Evolutionary conservation across 1,284 basidiomycete species (phyloP).

Genomic region (Irpex sp.): DNA sequence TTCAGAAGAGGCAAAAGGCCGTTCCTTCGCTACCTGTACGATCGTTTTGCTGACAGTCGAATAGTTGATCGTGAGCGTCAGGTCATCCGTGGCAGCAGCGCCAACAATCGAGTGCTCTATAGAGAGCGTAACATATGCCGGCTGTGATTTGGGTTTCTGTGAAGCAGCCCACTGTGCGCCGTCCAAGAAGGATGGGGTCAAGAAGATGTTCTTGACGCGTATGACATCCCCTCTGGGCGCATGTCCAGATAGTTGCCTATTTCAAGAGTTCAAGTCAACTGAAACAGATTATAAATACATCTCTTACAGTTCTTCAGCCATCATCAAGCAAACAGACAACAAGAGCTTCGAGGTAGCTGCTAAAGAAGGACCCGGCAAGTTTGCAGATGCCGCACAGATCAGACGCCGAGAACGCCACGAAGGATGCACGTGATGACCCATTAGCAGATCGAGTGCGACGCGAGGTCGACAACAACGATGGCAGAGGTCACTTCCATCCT

Average conservation of each 20-base stretch:
- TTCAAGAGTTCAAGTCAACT: neutral
- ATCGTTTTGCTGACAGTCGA: conserved; percentile 39
- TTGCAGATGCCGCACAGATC: neutral
- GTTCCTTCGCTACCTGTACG: conserved; percentile 23
- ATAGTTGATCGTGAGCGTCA: conserved; percentile 60
- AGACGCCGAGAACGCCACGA: neutral
- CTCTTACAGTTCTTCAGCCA: neutral
- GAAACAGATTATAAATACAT: neutral
- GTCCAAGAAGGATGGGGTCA: conserved; percentile 35
- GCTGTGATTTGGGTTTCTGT: conserved; percentile 42
- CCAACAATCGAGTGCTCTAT: conserved; percentile 53
- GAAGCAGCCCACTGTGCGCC: conserved; percentile 41
- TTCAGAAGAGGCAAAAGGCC: conserved; percentile 39
- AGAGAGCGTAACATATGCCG: conserved; percentile 52
- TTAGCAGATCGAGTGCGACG: neutral
- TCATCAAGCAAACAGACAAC: neutral
- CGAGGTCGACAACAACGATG: conserved; percentile 19
- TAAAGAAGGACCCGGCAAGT: neutral
- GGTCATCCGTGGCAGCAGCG: conserved; percentile 54
- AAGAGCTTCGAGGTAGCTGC: neutral
- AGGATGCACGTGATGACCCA: neutral
- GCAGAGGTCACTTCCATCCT: conserved; percentile 48
- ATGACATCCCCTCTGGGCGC: conserved; percentile 33
- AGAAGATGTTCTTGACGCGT: conserved; percentile 44
- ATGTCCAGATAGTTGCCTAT: conserved; percentile 6